Percentiles rank a stretch among this genome's conserved stretches.
phyloP scores from a whole-genome alignment of 208 protist species.

The Leishmania amazonensis region DNA sequence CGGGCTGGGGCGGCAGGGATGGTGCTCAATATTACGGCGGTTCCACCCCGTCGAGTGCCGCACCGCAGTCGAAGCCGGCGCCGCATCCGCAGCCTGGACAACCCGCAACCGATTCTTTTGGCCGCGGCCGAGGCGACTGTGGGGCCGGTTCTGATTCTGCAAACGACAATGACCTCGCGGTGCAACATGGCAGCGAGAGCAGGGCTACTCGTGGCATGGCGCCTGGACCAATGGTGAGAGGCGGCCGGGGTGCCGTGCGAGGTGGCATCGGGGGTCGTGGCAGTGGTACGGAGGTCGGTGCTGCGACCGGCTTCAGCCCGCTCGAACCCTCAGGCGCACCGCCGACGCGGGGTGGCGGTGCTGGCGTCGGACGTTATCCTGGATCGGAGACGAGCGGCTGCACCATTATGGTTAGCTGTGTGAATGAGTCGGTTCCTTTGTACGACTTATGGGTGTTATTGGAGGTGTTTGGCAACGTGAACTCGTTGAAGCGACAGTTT shows the following conservation, averaged over 20 bases:
- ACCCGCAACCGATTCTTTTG: background rate
- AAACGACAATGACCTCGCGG: background rate
- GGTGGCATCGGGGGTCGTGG: constrained; percentile 34
- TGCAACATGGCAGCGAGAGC: background rate
- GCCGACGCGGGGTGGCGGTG: constrained; percentile 9
- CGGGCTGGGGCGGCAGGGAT: constrained; percentile 1
- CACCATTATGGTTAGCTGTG: constrained; percentile 71
- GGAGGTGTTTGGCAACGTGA: constrained; percentile 91
- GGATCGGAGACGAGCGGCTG: constrained; percentile 28
- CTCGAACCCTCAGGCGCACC: constrained; percentile 7
- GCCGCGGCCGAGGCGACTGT: background rate
- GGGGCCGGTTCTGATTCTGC: background rate
- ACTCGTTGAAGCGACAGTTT: constrained; percentile 81
- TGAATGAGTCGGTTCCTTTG: constrained; percentile 66
- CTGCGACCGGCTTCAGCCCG: constrained; percentile 19
- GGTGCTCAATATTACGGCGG: background rate
- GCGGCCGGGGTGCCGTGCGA: constrained; percentile 24
- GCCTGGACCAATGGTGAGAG: constrained; percentile 15
- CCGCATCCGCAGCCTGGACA: background rate
- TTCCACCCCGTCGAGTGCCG: background rate
- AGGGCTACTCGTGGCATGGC: background rate
- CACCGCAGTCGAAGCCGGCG: constrained; percentile 11
- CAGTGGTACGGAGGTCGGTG: constrained; percentile 4
- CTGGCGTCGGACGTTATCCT: background rate
- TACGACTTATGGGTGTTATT: constrained; percentile 87